Base-by-base conservation (phyloP, 2,329 filamentous ascomycete genomes). In the Aspergillus vadensis region DNA sequence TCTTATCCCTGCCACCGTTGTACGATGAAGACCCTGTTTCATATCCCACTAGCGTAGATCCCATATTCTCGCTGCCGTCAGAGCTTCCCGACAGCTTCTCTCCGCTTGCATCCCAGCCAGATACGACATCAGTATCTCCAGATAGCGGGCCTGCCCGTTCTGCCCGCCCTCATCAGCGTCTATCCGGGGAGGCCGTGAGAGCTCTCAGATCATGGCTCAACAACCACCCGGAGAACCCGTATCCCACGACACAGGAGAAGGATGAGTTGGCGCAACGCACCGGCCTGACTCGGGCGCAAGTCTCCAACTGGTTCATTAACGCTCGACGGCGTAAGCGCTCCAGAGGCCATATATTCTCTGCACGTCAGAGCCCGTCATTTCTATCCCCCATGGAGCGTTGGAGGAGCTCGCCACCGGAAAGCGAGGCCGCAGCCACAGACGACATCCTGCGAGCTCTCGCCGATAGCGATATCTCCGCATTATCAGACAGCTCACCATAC, bases 271-370 rank as follows among this genome's bases (percentile, higher is more conserved):
- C 90, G 74, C 83, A 84, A 47, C 85, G 89, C 69, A 96, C 92
- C 0, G 90, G 91, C 8, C 81, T 96, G 38, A 91, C 86, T 73
- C 86, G 90, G 68, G 88, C 83, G n/a, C 92, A 96, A 72, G 92
- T 96, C 68, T 89, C 88, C 4, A 96, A 95, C 73, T 96, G 91
- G 92, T 85, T 96, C 48, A 91, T 91, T 58, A 96, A 96, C 73
- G 91, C 91, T 56, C 86, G 92, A 36, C 86, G 92, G 58, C 84
- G 92, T 60, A 64, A 49, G 54, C 25, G 47, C 4, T 50, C 38
- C 27, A 19, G 23, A 17, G 7, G 52, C 5, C 14, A 32, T 23
- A 27, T 41, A 10, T n/a, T n/a, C n/a, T 14, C 15, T 21, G 19
- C 32, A 15, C 32, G 12, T 23, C 41, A 44, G 9, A 17, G 14